phyloP scores from a whole-genome alignment of 163 green algal genomes.

The Scenedesmus sp. region DNA sequence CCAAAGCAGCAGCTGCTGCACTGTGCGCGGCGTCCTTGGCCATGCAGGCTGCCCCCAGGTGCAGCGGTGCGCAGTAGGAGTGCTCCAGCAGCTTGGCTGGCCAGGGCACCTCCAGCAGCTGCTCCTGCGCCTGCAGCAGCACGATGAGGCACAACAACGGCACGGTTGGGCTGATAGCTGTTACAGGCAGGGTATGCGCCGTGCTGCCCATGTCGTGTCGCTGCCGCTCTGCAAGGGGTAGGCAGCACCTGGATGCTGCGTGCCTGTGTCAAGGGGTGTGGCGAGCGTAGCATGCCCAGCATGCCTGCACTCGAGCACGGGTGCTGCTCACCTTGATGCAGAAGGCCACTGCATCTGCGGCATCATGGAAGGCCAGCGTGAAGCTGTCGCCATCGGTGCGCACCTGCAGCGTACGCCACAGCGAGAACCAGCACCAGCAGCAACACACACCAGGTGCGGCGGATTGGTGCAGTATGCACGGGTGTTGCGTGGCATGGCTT shows the following conservation, averaged over 20 bases:
- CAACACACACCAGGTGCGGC: neutral
- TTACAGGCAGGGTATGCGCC: no score
- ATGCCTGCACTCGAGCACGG: no score
- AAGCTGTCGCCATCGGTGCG: constrained; percentile 65
- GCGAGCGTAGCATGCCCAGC: no score
- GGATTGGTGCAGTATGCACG: no score
- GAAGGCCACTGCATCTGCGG: constrained; percentile 68
- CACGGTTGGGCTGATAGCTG: no score
- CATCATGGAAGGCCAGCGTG: constrained; percentile 73
- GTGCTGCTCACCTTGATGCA: constrained; percentile 64
- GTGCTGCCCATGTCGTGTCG: neutral
- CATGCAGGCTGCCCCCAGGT: constrained; percentile 40
- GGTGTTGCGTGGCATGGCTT: no score
- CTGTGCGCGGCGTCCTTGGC: neutral
- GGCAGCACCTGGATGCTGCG: neutral
- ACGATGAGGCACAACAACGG: neutral
- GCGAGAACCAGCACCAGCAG: neutral
- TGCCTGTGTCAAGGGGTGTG: neutral
- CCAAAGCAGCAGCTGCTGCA: neutral
- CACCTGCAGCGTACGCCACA: neutral
- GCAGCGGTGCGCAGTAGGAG: constrained; percentile 19
- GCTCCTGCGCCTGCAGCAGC: constrained; percentile 62
- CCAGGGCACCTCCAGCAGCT: constrained; percentile 66
- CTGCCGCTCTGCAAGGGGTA: neutral
- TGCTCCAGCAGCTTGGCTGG: constrained; percentile 62